These are phyloP conservation scores for Microbotryum lychnidis-dioicae DNA, from an alignment of 1,284 basidiomycete species.

Conservation along the genomic window DNA sequence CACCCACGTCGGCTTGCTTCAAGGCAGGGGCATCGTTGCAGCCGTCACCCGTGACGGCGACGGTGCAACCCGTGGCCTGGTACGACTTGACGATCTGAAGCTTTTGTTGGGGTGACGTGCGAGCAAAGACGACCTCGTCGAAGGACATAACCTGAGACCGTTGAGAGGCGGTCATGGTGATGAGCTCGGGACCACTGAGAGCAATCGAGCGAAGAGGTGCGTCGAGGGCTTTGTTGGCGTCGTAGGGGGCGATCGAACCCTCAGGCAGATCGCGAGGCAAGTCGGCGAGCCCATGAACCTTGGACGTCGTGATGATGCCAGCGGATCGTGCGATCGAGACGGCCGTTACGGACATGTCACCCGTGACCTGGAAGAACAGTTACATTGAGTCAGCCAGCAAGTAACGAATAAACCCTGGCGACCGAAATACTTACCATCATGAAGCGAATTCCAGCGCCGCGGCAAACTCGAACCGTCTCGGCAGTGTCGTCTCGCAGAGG, in stretches of 20 bases:
- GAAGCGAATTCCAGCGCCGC: slow-evolving; percentile 44
- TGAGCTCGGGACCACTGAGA: slow-evolving; percentile 49
- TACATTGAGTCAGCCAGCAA: slow-evolving; percentile 42
- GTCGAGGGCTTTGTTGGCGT: slow-evolving; percentile 22
- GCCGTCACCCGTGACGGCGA: slow-evolving; percentile 59
- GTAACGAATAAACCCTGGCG: too few relatives aligned
- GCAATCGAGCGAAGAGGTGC: background rate
- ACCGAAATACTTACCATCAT: slow-evolving; percentile 3
- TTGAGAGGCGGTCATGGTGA: slow-evolving; percentile 40
- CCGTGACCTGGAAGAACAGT: slow-evolving; percentile 62
- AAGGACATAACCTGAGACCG: slow-evolving; percentile 51
- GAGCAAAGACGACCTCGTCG: slow-evolving; percentile 62
- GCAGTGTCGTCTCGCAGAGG: slow-evolving; percentile 55
- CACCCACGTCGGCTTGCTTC: slow-evolving; percentile 45
- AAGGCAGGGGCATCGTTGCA: slow-evolving; percentile 57
- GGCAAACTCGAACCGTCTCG: slow-evolving; percentile 48
- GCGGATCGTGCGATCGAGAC: slow-evolving; percentile 56
- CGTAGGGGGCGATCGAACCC: slow-evolving; percentile 27
- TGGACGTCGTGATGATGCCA: slow-evolving; percentile 49
- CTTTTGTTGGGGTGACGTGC: slow-evolving; percentile 62
- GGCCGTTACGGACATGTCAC: slow-evolving; percentile 50
- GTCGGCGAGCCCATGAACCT: slow-evolving; percentile 44
- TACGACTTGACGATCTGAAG: slow-evolving; percentile 58
- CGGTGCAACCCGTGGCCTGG: slow-evolving; percentile 49
- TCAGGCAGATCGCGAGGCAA: slow-evolving; percentile 37